These are phyloP conservation scores for Asterophora lycoperdoides DNA, from an alignment of 768 basidiomycete species.

Conservation along the genomic window DNA sequence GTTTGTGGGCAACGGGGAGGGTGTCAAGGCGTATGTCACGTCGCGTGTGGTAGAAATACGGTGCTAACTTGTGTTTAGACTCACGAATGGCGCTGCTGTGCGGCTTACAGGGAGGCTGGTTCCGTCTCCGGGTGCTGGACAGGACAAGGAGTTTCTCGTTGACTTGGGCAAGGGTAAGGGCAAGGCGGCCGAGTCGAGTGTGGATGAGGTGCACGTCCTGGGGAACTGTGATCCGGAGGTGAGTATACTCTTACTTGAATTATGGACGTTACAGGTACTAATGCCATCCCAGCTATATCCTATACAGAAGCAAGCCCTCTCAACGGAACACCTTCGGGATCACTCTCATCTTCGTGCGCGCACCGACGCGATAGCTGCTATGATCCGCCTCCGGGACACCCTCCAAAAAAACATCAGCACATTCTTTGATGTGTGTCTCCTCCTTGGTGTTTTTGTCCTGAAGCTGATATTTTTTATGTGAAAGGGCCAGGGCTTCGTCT, in stretches of 20 bases:
- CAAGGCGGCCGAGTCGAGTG: background rate
- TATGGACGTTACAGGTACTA: background rate
- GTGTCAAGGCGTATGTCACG: constrained; percentile 23
- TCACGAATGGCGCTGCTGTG: constrained; percentile 21
- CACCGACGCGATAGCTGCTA: constrained; percentile 63
- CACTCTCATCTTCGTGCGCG: constrained; percentile 85
- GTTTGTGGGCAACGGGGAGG: constrained; percentile 38
- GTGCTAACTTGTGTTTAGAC: constrained; percentile 7
- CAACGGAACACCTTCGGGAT: constrained; percentile 77
- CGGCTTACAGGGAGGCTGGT: constrained; percentile 36
- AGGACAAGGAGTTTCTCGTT: constrained; percentile 45
- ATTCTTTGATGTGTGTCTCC: constrained; percentile 64
- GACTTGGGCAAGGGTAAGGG: constrained; percentile 29
- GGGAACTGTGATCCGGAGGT: constrained; percentile 48
- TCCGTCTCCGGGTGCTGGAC: constrained; percentile 40
- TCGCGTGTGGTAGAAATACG: background rate
- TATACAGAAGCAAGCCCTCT: constrained; percentile 84
- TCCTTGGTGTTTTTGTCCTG: background rate
- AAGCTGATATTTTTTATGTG: constrained; percentile 1
- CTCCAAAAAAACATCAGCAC: constrained; percentile 53
- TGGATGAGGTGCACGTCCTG: constrained; percentile 31
- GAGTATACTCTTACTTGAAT: constrained; percentile 2
- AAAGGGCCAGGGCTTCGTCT: constrained; percentile 73
- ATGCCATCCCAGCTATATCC: constrained; percentile 62
- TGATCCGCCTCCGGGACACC: constrained; percentile 68